Evolutionary conservation across 352 stramenopile genomes (phyloP), one percentile per base, ranked within the genome.

Genomic region (Stramenopiles sp.): DNA sequence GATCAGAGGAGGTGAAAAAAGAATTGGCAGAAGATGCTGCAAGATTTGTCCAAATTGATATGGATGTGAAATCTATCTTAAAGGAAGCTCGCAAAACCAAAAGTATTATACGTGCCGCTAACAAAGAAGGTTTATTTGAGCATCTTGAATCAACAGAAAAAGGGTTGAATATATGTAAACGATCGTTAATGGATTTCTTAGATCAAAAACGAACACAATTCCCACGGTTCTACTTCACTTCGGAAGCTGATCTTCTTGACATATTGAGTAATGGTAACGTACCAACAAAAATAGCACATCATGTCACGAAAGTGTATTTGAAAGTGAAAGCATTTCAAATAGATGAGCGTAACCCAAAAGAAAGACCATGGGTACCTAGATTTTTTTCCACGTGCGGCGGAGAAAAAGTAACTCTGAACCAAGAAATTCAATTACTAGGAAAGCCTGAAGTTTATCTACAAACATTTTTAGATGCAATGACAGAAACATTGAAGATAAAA

Each of bases 401-500:
- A n/a, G n/a, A n/a, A n/a, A n/a, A n/a, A n/a, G n/a, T n/a, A n/a
- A n/a, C n/a, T n/a, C n/a, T n/a, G n/a, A n/a, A n/a, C n/a, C n/a
- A n/a, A n/a, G n/a, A n/a, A n/a, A n/a, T n/a, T n/a, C n/a, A n/a
- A n/a, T n/a, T n/a, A n/a, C n/a, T n/a, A n/a, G 95, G 94, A 65
- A 97, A 98, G 83, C 93, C 96, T 23, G 95, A 98, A 82, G 95
- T 97, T 80, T 98, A 98, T 84, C 88, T 98, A 77, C 92, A 97
- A 83, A 96, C 91, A 0, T 86, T 98, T 31, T 90, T 98, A 83
- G 86, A 94, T 69, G 91, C 89, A 0, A 96, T 97, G 90, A 94
- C 95, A 77, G 82, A 88, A 63, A 96, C 94, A 1, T 84, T 98
- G 33, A 97, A 96, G 82, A 89, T 94, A 79, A 94, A 96, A 63